Conservation (phyloP, 352 stramenopile species). For the Globisporangium orthogonon region DNA sequence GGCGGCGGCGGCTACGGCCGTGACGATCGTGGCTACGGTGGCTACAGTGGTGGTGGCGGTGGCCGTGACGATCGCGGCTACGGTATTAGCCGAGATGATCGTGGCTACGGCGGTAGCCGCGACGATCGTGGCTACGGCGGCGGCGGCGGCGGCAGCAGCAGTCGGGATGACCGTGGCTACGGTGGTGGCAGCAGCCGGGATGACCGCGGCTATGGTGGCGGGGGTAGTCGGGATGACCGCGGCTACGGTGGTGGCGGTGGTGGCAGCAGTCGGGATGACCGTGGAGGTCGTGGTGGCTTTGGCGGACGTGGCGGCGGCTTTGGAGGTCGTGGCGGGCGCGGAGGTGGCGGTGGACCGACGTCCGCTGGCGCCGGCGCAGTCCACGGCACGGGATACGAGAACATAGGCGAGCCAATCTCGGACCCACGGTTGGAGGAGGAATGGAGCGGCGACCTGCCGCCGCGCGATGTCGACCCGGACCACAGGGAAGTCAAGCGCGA, state of each 20-base stretch:
- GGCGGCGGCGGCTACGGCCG: slow-evolving; percentile 9
- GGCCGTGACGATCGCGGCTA: not conserved
- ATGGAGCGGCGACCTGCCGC: slow-evolving; percentile 31
- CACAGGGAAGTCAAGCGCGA: slow-evolving; percentile 30
- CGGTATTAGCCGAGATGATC: slow-evolving; percentile 2
- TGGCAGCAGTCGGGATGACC: slow-evolving; percentile 23
- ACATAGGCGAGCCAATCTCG: slow-evolving; percentile 33
- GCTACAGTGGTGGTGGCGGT: not conserved
- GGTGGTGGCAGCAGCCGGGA: no score
- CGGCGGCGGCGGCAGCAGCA: slow-evolving; percentile 4
- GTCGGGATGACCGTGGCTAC: slow-evolving; percentile 10
- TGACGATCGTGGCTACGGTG: slow-evolving; percentile 4
- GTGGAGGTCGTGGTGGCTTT: slow-evolving; percentile 20
- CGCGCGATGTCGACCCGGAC: slow-evolving; percentile 31
- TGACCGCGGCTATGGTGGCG: slow-evolving; percentile 2
- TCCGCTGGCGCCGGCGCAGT: slow-evolving; percentile 28
- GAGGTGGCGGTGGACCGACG: slow-evolving; percentile 21
- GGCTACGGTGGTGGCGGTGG: slow-evolving; percentile 18
- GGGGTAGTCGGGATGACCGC: slow-evolving; percentile 7
- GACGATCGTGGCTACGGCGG: slow-evolving; percentile 5
- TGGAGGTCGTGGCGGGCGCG: slow-evolving; percentile 23
- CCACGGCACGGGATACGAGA: slow-evolving; percentile 42
- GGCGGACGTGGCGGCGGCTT: slow-evolving; percentile 22
- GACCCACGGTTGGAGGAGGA: slow-evolving; percentile 47
- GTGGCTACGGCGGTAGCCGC: slow-evolving; percentile 9